Evolutionary conservation across 2,329 filamentous ascomycete genomes (phyloP).

Genomic region (Elsinoe fawcettii): DNA sequence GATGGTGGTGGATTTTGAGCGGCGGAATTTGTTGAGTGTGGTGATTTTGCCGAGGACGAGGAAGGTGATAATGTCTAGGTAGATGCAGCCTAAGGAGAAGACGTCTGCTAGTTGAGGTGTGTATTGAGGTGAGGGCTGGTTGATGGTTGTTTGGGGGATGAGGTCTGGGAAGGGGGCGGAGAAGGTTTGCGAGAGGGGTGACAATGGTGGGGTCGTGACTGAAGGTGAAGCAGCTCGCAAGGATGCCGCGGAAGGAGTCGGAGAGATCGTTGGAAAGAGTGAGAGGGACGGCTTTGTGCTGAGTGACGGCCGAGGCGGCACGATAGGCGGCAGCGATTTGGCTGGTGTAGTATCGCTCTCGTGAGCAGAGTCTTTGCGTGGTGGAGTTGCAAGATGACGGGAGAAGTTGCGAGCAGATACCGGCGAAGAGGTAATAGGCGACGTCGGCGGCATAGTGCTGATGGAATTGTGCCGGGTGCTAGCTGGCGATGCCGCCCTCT

Average conservation of each 20-base stretch:
- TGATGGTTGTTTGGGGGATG: neutral
- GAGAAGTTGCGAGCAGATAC: neutral
- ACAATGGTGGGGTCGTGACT: slow-evolving; percentile 3
- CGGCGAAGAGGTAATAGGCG: neutral
- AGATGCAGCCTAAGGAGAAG: slow-evolving; percentile 65
- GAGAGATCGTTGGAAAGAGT: neutral
- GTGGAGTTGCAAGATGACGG: neutral
- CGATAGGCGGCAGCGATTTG: neutral
- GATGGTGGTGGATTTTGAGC: slow-evolving; percentile 41
- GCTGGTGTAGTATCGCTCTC: neutral
- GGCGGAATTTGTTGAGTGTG: slow-evolving; percentile 59
- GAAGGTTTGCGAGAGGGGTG: slow-evolving; percentile 9
- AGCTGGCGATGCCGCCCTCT: neutral
- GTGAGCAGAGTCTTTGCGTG: slow-evolving; percentile 2
- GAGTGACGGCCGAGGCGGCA: neutral
- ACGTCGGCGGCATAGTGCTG: neutral
- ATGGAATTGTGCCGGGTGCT: neutral
- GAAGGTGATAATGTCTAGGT: slow-evolving; percentile 63
- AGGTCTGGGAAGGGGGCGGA: neutral
- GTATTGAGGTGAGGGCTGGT: neutral
- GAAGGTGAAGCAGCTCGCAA: neutral
- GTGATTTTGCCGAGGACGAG: slow-evolving; percentile 59
- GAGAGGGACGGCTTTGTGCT: neutral
- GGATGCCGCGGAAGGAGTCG: neutral
- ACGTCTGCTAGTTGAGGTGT: slow-evolving; percentile 50